These are phyloP conservation scores for Selaginella tamariscina DNA, from an alignment of 75 land plant species.

Conservation along the genomic window DNA sequence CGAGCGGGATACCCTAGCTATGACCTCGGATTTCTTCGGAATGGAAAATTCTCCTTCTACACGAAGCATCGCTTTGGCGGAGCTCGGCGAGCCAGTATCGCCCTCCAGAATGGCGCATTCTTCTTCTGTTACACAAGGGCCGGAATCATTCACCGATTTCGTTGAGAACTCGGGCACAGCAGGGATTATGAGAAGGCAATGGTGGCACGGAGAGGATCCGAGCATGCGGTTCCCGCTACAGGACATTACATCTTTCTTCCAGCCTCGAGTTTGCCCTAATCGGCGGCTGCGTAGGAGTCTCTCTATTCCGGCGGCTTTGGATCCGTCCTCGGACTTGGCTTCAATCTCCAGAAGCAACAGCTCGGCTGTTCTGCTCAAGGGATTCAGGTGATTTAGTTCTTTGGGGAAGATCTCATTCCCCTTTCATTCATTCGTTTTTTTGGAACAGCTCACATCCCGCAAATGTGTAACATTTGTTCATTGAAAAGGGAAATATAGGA, in stretches of 20 bases:
- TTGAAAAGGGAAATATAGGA: no score
- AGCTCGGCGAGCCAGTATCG: no score
- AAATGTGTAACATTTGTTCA: no score
- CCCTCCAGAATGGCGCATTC: no score
- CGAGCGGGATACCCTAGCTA: no score
- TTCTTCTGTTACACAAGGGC: no score
- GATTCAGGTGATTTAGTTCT: neutral
- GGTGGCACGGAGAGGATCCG: neutral
- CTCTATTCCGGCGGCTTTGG: neutral
- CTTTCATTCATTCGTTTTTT: neutral
- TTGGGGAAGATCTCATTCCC: neutral
- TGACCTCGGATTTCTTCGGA: no score
- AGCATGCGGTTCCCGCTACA: neutral
- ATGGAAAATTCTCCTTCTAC: no score
- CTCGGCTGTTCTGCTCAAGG: neutral
- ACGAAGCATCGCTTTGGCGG: no score
- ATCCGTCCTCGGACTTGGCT: neutral
- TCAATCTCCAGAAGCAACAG: neutral
- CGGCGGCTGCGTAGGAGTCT: neutral
- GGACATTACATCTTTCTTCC: neutral
- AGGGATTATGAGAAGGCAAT: neutral
- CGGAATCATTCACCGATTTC: neutral
- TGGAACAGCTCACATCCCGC: neutral
- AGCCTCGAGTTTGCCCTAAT: neutral
- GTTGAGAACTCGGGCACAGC: neutral